These are phyloP conservation scores for Haplosporangium sp. DNA, from an alignment of 371 early-diverging fungal species.

Conservation along the genomic window DNA sequence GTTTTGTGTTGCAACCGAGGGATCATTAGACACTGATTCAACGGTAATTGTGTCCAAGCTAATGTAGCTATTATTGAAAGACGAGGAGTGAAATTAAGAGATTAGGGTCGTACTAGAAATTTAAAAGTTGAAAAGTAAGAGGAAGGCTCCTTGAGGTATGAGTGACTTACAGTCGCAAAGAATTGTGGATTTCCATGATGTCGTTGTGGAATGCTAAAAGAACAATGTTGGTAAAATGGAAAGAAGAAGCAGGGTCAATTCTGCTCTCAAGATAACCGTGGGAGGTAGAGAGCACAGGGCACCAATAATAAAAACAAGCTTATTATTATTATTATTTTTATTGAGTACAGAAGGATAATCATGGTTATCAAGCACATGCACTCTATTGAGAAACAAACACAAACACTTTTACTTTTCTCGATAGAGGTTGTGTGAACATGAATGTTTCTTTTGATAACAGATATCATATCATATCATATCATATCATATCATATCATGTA, in stretches of 20 bases:
- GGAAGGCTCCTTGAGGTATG: background rate
- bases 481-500: no score
- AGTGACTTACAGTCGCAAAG: constrained; percentile 46
- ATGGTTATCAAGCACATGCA: no score
- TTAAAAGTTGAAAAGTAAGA: background rate
- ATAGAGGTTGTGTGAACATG: no score
- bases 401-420: no score
- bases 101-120: no score
- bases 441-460: no score
- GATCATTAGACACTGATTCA: constrained; percentile 53
- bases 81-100: background rate
- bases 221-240: background rate
- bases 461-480: no score
- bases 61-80: constrained; percentile 19
- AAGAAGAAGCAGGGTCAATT: background rate
- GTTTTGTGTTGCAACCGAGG: constrained; percentile 50
- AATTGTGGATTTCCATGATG: constrained; percentile 42
- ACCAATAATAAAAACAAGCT: background rate
- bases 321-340: background rate
- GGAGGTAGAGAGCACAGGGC: constrained; percentile 5
- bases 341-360: background rate
- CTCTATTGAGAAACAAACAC: no score
- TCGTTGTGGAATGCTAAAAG: background rate
- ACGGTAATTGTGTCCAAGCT: constrained; percentile 38
- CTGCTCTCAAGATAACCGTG: background rate